Evolutionary conservation across 176 grass and related monocot species (phyloP).

Genomic region (Triticum aestivum): DNA sequence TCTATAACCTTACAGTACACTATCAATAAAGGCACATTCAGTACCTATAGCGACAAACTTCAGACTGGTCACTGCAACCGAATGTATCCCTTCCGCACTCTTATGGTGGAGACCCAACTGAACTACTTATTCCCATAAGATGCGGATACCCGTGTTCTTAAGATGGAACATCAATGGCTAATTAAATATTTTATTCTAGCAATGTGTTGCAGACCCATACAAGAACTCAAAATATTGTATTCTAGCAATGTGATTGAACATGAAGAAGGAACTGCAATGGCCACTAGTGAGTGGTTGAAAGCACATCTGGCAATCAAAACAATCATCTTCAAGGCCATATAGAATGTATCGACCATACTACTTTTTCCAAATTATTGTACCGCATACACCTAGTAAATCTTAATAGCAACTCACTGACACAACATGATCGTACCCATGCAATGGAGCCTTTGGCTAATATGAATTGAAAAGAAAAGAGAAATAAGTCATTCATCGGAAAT

Average conservation of each 20-base stretch:
- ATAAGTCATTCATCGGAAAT: too few species aligned
- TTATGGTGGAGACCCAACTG: background rate
- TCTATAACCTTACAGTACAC: conserved; percentile 15
- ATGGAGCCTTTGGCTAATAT: too few species aligned
- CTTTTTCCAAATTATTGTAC: background rate
- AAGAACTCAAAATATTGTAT: conserved; percentile 14
- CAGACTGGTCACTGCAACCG: background rate
- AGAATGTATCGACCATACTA: background rate
- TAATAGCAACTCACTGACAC: too few species aligned
- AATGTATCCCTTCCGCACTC: background rate
- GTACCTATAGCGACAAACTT: background rate
- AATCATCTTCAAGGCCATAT: conserved; percentile 3
- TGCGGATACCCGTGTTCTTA: conserved; percentile 1
- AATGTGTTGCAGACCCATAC: background rate
- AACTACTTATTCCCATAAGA: background rate
- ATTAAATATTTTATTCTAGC: conserved; percentile 11
- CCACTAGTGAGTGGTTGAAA: background rate
- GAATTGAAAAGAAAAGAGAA: too few species aligned
- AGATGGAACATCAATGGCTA: background rate
- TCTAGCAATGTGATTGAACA: background rate
- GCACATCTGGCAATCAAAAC: background rate
- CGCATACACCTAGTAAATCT: too few species aligned
- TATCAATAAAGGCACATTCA: conserved; percentile 1
- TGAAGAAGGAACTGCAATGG: background rate
- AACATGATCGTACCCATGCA: too few species aligned